Percentiles rank a stretch among this genome's conserved stretches.
phyloP scores from a whole-genome alignment of 2,329 filamentous ascomycete species.

The Amylocarpus encephaloides region DNA sequence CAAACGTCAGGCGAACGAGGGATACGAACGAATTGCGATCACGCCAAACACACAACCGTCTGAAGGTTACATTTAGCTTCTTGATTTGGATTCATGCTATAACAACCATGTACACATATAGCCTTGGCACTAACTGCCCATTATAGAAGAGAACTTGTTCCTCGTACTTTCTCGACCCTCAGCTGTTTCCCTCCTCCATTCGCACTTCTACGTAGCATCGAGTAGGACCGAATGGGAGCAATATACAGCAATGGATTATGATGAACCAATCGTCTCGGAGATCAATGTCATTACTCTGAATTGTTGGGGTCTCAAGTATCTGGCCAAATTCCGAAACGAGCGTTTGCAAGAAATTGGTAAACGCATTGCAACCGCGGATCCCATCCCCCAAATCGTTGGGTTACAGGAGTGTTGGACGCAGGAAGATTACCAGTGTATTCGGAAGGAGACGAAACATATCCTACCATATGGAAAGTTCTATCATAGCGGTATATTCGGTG shows the following conservation, averaged over 20 bases:
- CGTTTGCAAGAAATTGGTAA: constrained; percentile 79
- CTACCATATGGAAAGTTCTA: constrained; percentile 94
- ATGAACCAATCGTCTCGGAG: constrained; percentile 40
- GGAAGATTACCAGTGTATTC: constrained; percentile 74
- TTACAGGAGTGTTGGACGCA: constrained; percentile 93
- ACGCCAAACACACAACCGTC: background rate
- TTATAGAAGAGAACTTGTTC: background rate
- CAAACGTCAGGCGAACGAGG: background rate
- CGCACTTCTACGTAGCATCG: too few relatives aligned
- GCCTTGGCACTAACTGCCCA: background rate
- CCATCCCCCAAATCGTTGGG: constrained; percentile 77
- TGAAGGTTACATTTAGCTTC: background rate
- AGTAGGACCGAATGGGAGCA: background rate
- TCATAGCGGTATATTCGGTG: constrained; percentile 80
- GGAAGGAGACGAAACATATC: constrained; percentile 62
- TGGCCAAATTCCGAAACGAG: constrained; percentile 70
- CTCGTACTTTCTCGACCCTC: background rate
- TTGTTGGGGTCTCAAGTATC: constrained; percentile 91
- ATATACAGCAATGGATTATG: constrained; percentile 19
- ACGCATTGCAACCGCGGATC: constrained; percentile 62
- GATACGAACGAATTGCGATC: constrained; percentile 5
- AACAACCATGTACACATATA: constrained; percentile 11
- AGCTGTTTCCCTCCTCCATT: background rate
- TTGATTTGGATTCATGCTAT: constrained; percentile 1
- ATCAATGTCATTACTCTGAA: constrained; percentile 85